These are phyloP conservation scores for Talaromyces sp. DNA, from an alignment of 2,329 filamentous ascomycete genomes.

Conservation along the genomic window DNA sequence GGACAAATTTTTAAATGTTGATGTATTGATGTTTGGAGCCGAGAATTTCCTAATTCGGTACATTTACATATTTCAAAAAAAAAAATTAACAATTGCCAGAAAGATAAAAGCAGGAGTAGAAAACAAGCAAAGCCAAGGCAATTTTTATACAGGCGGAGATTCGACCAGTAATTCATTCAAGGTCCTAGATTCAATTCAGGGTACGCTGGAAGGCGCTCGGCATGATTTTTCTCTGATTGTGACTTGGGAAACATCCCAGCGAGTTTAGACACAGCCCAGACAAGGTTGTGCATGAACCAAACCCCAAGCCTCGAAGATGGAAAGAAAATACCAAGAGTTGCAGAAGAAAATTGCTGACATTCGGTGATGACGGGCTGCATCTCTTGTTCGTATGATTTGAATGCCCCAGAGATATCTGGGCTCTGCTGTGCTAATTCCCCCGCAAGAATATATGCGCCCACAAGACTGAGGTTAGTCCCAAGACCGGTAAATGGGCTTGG, in stretches of 20 bases:
- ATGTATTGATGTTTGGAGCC: background rate
- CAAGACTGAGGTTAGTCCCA: constrained; percentile 30
- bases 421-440: constrained; percentile 37
- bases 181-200: background rate
- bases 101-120: background rate
- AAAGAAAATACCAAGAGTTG: background rate
- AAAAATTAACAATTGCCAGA: background rate
- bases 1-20: background rate
- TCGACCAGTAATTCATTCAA: background rate
- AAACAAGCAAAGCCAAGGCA: background rate
- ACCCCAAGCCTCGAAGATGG: background rate
- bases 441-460: constrained; percentile 50
- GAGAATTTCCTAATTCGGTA: background rate
- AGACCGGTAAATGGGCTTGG: constrained; percentile 28
- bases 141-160: background rate
- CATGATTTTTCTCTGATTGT: background rate
- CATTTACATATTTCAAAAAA: background rate
- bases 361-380: background rate
- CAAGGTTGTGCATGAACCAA: background rate
- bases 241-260: background rate
- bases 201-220: background rate
- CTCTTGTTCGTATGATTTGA: background rate
- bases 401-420: constrained; percentile 16
- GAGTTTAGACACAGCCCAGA: background rate
- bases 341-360: background rate